These are phyloP conservation scores for Phaseolus coccineus DNA, from an alignment of 331 rosid genomes.

Conservation along the genomic window DNA sequence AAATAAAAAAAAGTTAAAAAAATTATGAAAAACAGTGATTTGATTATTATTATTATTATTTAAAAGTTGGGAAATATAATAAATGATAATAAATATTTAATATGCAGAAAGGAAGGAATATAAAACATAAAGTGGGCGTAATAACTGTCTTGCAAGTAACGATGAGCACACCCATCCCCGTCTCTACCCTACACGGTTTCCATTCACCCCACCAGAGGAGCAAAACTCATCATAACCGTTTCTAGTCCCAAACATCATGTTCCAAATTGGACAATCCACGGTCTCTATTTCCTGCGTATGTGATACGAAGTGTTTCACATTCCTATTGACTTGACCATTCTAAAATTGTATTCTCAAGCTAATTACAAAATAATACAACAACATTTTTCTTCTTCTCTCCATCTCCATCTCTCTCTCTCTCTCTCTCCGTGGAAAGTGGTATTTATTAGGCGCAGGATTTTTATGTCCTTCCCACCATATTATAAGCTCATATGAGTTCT, in stretches of 20 bases:
- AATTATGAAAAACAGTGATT: too few species aligned
- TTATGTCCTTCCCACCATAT: not conserved
- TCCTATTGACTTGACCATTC: constrained; percentile 41
- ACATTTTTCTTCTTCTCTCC: not conserved
- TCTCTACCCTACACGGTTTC: not conserved
- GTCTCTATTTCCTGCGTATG: constrained; percentile 40
- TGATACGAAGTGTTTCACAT: constrained; percentile 47
- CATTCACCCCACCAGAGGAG: constrained; percentile 21
- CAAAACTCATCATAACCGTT: constrained; percentile 26
- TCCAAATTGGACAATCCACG: constrained; percentile 40
- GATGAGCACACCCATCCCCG: constrained; percentile 15
- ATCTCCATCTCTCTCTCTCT: not conserved
- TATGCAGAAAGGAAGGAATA: not conserved
- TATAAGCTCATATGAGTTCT: constrained; percentile 4
- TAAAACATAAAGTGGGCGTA: constrained; percentile 1
- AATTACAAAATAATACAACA: not conserved
- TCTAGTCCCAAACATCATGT: constrained; percentile 2
- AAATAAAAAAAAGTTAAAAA: too few species aligned
- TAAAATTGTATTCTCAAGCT: not conserved
- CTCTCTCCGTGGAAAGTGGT: constrained; percentile 37
- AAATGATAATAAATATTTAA: not conserved
- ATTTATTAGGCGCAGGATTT: constrained; percentile 39
- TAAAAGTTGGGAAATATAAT: not conserved
- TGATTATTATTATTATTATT: not conserved
- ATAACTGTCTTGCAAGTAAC: constrained; percentile 11